phyloP scores from a whole-genome alignment of 768 basidiomycete species.

The Phylloporus rhodoxanthus region DNA sequence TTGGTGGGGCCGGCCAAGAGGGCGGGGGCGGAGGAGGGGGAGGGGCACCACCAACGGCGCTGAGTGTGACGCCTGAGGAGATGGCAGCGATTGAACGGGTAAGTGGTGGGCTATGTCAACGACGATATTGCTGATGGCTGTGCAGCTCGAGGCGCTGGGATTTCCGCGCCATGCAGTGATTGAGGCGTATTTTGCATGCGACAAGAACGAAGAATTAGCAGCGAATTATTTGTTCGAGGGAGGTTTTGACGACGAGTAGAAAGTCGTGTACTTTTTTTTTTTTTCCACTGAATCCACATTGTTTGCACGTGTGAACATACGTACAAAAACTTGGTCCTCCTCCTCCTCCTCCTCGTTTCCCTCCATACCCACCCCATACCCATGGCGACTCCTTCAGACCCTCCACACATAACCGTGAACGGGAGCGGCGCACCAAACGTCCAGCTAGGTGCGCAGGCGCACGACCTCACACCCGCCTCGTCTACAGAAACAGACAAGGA shows the following conservation, averaged over 20 bases:
- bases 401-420: conserved; percentile 21
- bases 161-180: conserved; percentile 78
- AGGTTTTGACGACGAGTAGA: conserved; percentile 29
- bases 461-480: conserved; percentile 27
- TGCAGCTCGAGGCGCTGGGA: conserved; percentile 78
- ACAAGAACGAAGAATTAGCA: conserved; percentile 94
- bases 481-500: conserved; percentile 35
- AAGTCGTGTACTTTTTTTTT: neutral
- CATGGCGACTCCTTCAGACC: neutral
- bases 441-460: conserved; percentile 22
- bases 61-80: conserved; percentile 84
- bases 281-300: conserved; percentile 19
- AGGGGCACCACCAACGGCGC: conserved; percentile 15
- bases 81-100: conserved; percentile 84
- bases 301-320: conserved; percentile 30
- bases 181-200: conserved; percentile 91
- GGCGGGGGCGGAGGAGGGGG: conserved; percentile 41
- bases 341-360: conserved; percentile 4
- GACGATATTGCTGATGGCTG: conserved; percentile 1
- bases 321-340: conserved; percentile 24
- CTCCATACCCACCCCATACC: conserved; percentile 29
- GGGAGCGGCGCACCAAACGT: conserved; percentile 20
- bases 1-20: conserved; percentile 43
- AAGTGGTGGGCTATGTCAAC: conserved; percentile 29
- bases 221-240: conserved; percentile 90